Evolutionary conservation across 176 grass and related monocot species (phyloP), one percentile per base, ranked within the genome.

Genomic region (Musa schizocarpa): DNA sequence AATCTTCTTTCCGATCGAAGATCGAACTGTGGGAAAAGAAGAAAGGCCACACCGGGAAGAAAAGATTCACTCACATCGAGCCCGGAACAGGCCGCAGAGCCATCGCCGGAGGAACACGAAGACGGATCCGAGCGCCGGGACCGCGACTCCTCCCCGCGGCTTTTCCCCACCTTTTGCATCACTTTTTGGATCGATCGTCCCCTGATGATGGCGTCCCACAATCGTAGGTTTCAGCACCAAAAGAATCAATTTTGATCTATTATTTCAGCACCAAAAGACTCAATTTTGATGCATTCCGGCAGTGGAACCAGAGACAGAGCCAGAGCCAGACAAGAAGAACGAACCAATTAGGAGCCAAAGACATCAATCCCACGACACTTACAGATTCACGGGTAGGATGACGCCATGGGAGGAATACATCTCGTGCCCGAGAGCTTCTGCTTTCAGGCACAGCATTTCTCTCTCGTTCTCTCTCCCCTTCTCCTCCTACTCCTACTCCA

Each of bases 141-240:
- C 53, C 9, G 52, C 50, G 53, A 27, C 20, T 56, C 24, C 52
- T 55, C 13, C 11, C 53, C 25, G 10, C 53, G 80, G 6, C 19
- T 57, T 66, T 71, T 71, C 77, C 81, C 86, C 78, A 72, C 83
- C 50, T 63, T 84, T 55, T 83, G 86, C 86, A 94, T 87, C 14
- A 25, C 78, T 84, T 77, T 99, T 76, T 87, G 90, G 74, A 92
- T 83, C 83, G 86, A 84, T 52, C 81, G 80, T 24, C 87, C 90
- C 51, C 93, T 96, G 83, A 26, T 12, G 12, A 22, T 19, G 74
- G 23, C 24, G 21, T 23, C 13, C 43, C 12, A 56, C 21, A 74
- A 23, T 52, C 16, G 23, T 17, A 56, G 27, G n/a, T 50, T 17
- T 3, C 68, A 19, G 13, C 72, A 54, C 22, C 13, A 27, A 56